A percentile compares a stretch with the other conserved stretches of the same genome.
Conservation (phyloP, 225 moss, liverwort and hornwort genomes). For the Neckera pumila region DNA sequence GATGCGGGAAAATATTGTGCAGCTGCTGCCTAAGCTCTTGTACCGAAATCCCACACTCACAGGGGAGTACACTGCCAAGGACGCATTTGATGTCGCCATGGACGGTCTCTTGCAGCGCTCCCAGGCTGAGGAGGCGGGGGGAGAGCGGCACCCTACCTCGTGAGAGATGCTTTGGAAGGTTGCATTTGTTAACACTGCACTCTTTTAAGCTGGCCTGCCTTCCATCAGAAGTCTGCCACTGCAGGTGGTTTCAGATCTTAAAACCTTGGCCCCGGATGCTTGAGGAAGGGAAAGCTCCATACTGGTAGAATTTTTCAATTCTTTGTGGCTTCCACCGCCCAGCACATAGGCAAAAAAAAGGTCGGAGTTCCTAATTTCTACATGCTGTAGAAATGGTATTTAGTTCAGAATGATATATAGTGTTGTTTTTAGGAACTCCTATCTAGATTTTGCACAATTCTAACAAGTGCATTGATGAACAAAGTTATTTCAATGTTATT, state of each 20-base stretch:
- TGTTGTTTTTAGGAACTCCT: neutral
- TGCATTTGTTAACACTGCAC: neutral
- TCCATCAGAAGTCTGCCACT: neutral
- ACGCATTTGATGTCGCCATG: slow-evolving; percentile 63
- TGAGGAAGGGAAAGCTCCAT: neutral
- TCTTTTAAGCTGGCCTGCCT: neutral
- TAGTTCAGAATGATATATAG: neutral
- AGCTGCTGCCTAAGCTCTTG: slow-evolving; percentile 52
- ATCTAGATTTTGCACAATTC: neutral
- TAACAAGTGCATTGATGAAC: neutral
- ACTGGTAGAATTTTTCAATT: neutral
- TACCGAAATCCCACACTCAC: slow-evolving; percentile 37
- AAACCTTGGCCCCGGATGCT: neutral
- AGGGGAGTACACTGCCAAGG: slow-evolving; percentile 13
- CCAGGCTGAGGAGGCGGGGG: neutral
- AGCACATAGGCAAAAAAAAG: neutral
- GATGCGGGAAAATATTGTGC: slow-evolving; percentile 39
- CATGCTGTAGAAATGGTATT: neutral
- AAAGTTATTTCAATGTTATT: neutral
- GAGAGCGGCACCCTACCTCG: neutral
- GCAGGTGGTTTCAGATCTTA: neutral
- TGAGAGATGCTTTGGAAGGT: neutral
- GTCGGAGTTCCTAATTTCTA: neutral
- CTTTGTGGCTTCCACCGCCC: neutral
- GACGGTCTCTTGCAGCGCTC: slow-evolving; percentile 30